Percentiles rank a stretch among this genome's conserved stretches.
Conservation (phyloP, 2,329 filamentous ascomycete species). For the Dactylellina drechsleri region DNA sequence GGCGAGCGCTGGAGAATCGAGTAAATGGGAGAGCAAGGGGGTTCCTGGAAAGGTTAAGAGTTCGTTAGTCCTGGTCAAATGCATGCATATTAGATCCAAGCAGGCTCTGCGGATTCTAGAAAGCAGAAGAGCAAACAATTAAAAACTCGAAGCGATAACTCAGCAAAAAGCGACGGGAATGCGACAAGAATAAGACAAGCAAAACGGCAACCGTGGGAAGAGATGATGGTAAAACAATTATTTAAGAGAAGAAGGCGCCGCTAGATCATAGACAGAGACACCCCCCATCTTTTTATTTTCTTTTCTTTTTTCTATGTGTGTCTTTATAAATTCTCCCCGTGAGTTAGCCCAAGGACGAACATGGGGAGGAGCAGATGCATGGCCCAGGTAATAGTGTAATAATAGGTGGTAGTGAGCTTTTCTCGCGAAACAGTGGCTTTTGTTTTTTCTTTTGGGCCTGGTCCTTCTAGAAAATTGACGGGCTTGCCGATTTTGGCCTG, state of each 20-base stretch:
- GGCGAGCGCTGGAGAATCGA: conserved; percentile 46
- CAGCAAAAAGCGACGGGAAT: not conserved
- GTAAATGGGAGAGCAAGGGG: conserved; percentile 39
- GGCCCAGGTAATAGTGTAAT: not conserved
- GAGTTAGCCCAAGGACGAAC: conserved; percentile 17
- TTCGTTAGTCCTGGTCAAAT: conserved; percentile 44
- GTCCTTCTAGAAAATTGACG: conserved; percentile 50
- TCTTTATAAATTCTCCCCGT: conserved; percentile 50
- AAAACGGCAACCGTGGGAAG: conserved; percentile 11
- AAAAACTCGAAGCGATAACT: not conserved
- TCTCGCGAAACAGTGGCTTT: conserved; percentile 53
- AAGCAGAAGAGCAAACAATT: conserved; percentile 17
- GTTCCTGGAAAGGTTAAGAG: conserved; percentile 48
- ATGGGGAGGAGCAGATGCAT: conserved; percentile 47
- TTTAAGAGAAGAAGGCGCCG: conserved; percentile 41
- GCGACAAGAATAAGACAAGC: conserved; percentile 3
- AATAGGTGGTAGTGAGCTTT: not conserved
- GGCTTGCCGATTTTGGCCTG: conserved; percentile 53
- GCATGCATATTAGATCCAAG: conserved; percentile 50
- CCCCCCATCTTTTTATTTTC: conserved; percentile 31
- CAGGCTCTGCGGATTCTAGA: conserved; percentile 53
- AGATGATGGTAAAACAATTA: conserved; percentile 48
- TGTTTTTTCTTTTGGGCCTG: conserved; percentile 37
- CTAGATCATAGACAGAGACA: conserved; percentile 27
- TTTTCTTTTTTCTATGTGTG: conserved; percentile 28